Evolutionary conservation across 176 grass and related monocot genomes (phyloP), one percentile per base, ranked within the genome.

Genomic region (Eragrostis curvula): DNA sequence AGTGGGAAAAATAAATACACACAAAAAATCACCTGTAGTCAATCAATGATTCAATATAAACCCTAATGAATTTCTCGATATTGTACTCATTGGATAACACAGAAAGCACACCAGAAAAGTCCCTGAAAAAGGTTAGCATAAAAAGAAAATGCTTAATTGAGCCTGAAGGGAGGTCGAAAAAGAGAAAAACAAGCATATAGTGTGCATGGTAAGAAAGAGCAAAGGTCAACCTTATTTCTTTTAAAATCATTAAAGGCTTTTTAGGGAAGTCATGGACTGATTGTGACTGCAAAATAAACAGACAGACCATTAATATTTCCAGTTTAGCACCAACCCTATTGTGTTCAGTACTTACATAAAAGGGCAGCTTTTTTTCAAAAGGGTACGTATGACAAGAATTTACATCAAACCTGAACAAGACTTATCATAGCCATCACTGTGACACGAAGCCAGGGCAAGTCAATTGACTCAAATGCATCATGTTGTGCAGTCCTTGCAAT

Each of bases 401-500:
- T 66, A 50, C 24, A 56, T 49, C 6, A 75, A 82, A 98, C 96
- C 92, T 98, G 96, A 77, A 95, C 90, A 70, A 98, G 90, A 18
- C 77, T 95, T 87, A 95, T 90, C 56, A 98, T 79, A 81, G 96
- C 92, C 92, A 98, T 98, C 81, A 83, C 79, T 46, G 80, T 91
- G 71, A 95, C 88, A 86, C 90, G 90, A 81, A 98, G 88, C 96
- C 96, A 98, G 29, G 96, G 90, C 68, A 98, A 85, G 82, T 98
- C 96, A 48, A 93, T 32, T 12, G 84, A 88, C 71, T 86, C 75
- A 15, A 72, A 84, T 46, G 82, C 86, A 89, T 98, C 96, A 69
- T 91, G 80, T 6, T 82, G 87, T 3, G 92, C 90, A 73, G 81
- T 63, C 70, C 78, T 91, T 81, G 90, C 90, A 84, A 98, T 81